A percentile compares a stretch with the other conserved stretches of the same genome.
Conservation (phyloP, 208 protist species). For the Crithidia thermophila region DNA sequence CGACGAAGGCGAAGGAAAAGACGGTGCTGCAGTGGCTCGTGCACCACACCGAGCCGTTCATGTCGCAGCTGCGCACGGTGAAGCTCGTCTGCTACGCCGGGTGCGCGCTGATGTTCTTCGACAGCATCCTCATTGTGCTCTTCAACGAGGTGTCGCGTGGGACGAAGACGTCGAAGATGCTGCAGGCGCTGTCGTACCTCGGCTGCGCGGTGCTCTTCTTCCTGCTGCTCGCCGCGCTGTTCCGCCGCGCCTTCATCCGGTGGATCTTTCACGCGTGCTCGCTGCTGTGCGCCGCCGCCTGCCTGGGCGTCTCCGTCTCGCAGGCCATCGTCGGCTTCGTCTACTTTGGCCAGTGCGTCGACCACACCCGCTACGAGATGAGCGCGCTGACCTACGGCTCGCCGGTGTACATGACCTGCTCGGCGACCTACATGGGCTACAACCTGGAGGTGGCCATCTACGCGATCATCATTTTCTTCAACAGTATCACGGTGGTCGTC, state of each 20-base stretch:
- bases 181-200: slow-evolving; percentile 35
- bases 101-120: slow-evolving; percentile 38
- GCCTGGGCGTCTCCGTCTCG: slow-evolving; percentile 27
- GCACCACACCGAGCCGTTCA: slow-evolving; percentile 22
- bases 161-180: slow-evolving; percentile 13
- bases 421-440: slow-evolving; percentile 34
- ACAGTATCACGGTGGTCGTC: slow-evolving; percentile 31
- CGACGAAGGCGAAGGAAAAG: background rate
- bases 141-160: slow-evolving; percentile 34
- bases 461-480: slow-evolving; percentile 31
- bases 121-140: slow-evolving; percentile 41
- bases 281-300: slow-evolving; percentile 24
- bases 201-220: slow-evolving; percentile 39
- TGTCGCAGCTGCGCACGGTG: slow-evolving; percentile 26
- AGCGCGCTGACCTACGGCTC: slow-evolving; percentile 6
- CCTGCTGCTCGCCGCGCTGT: slow-evolving; percentile 25
- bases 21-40: slow-evolving; percentile 18
- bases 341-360: slow-evolving; percentile 29
- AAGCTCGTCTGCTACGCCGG: slow-evolving; percentile 33
- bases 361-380: slow-evolving; percentile 20
- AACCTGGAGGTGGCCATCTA: slow-evolving; percentile 41
- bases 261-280: slow-evolving; percentile 7
- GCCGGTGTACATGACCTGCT: slow-evolving; percentile 27
- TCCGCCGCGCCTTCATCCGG: slow-evolving; percentile 29
- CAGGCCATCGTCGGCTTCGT: slow-evolving; percentile 34